Evolutionary conservation across 2,329 filamentous ascomycete genomes (phyloP).

Genomic region (Nothomitra cinnamomea): DNA sequence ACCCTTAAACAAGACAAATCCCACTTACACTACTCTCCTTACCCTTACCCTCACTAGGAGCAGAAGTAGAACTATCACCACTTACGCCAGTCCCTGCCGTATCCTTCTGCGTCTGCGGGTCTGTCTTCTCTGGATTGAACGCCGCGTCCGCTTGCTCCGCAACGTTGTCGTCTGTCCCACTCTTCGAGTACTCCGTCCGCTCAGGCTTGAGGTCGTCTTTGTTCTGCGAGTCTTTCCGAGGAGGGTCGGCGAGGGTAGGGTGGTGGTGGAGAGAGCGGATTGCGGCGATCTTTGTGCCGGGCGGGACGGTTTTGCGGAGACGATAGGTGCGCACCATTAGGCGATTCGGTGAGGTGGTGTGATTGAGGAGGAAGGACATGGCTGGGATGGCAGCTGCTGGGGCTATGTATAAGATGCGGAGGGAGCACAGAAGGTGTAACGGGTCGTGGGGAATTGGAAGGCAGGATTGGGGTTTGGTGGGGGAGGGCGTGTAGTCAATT

Average conservation of each 20-base stretch:
- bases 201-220: slow-evolving; percentile 44
- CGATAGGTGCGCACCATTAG: neutral
- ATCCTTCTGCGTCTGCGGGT: slow-evolving; percentile 42
- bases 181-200: slow-evolving; percentile 49
- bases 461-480: too few species aligned
- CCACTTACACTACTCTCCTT: neutral
- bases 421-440: neutral
- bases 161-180: slow-evolving; percentile 43
- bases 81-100: slow-evolving; percentile 18
- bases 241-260: neutral
- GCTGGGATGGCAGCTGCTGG: too few species aligned
- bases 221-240: slow-evolving; percentile 4
- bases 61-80: neutral
- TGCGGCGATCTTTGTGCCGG: neutral
- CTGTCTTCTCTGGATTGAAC: slow-evolving; percentile 51
- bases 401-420: neutral
- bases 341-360: neutral
- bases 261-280: neutral
- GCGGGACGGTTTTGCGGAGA: slow-evolving; percentile 4
- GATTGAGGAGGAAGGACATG: neutral
- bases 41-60: neutral
- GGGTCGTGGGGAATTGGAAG: neutral
- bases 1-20: neutral
- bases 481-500: too few species aligned
- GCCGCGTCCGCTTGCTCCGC: slow-evolving; percentile 42